phyloP scores from a whole-genome alignment of 73 alveolate genomes.

The Paramecium bursaria region DNA sequence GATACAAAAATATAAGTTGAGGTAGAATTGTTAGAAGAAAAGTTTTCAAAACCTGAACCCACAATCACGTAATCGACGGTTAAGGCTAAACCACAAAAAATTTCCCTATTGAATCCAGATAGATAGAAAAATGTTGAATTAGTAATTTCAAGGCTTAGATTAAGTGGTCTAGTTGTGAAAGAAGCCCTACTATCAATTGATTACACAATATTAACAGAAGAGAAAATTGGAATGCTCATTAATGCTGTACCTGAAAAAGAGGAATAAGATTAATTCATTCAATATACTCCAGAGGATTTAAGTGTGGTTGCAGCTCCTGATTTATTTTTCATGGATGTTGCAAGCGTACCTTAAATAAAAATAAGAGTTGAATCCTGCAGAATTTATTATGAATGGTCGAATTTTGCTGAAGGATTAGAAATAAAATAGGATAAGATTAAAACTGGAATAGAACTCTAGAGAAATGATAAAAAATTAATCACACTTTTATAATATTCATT shows the following conservation, averaged over 20 bases:
- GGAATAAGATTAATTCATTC: constrained; percentile 23
- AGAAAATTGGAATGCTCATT: constrained; percentile 24
- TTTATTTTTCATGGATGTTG: constrained; percentile 41
- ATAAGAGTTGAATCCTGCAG: constrained; percentile 25
- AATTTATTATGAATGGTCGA: constrained; percentile 4
- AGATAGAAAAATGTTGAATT: constrained; percentile 46
- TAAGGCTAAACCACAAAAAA: constrained; percentile 10
- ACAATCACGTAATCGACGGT: background rate
- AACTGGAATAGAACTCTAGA: constrained; percentile 9
- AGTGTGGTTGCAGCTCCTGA: constrained; percentile 32
- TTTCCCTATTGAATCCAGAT: background rate
- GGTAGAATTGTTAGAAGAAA: constrained; percentile 36
- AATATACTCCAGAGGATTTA: constrained; percentile 46
- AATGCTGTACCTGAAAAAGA: constrained; percentile 61
- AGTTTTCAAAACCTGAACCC: constrained; percentile 53
- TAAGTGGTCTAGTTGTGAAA: constrained; percentile 35
- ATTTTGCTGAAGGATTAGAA: background rate
- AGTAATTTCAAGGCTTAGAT: constrained; percentile 28
- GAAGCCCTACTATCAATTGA: constrained; percentile 25
- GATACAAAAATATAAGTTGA: constrained; percentile 26
- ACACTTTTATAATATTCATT: constrained; percentile 32
- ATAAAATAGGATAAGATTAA: constrained; percentile 16
- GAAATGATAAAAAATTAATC: background rate
- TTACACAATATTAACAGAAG: constrained; percentile 14
- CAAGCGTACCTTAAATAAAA: constrained; percentile 30